These are phyloP conservation scores for Penicillium sp. DNA, from an alignment of 2,329 filamentous ascomycete genomes.

Conservation along the genomic window DNA sequence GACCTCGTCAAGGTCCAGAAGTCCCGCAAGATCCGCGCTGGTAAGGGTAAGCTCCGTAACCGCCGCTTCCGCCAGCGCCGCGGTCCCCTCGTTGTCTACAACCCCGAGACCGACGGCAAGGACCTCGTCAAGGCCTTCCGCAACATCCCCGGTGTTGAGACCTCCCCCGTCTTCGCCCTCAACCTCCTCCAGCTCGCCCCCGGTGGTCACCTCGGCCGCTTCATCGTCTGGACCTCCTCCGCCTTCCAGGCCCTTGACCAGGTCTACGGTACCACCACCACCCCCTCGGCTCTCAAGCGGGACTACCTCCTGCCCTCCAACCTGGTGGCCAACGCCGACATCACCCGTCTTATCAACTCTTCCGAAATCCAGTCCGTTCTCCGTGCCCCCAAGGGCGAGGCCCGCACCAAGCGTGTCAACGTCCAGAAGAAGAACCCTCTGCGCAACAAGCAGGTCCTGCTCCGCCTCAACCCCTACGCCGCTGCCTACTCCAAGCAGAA, in stretches of 20 bases:
- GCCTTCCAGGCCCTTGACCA: slow-evolving; percentile 96
- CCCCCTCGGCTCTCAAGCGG: slow-evolving; percentile 92
- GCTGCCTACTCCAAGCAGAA: slow-evolving; percentile 84
- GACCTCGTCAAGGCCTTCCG: slow-evolving; percentile 93
- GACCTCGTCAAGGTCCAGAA: slow-evolving; percentile 95
- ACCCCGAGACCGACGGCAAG: slow-evolving; percentile 92
- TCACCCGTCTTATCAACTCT: slow-evolving; percentile 98
- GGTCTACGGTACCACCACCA: slow-evolving; percentile 93
- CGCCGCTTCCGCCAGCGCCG: slow-evolving; percentile 97
- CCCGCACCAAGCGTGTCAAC: slow-evolving; percentile 82
- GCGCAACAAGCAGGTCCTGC: slow-evolving; percentile 96
- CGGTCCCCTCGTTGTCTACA: slow-evolving; percentile 96
- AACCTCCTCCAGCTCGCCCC: slow-evolving; percentile 99
- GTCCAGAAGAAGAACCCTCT: slow-evolving; percentile 99
- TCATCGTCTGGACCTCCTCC: slow-evolving; percentile 97
- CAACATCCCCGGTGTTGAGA: slow-evolving; percentile 99
- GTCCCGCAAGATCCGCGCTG: slow-evolving; percentile 95
- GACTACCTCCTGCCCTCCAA: slow-evolving; percentile 96
- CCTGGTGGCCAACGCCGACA: slow-evolving; percentile 90
- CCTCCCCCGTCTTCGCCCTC: slow-evolving; percentile 85
- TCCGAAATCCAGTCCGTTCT: slow-evolving; percentile 97
- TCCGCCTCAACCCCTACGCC: slow-evolving; percentile 98
- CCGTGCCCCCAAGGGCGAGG: slow-evolving; percentile 84
- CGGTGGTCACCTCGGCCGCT: slow-evolving; percentile 97
- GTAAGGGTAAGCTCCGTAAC: slow-evolving; percentile 98